Evolutionary conservation across 129 eudicot species (phyloP), one percentile per base, ranked within the genome.

Genomic region (Deinandra increscens): DNA sequence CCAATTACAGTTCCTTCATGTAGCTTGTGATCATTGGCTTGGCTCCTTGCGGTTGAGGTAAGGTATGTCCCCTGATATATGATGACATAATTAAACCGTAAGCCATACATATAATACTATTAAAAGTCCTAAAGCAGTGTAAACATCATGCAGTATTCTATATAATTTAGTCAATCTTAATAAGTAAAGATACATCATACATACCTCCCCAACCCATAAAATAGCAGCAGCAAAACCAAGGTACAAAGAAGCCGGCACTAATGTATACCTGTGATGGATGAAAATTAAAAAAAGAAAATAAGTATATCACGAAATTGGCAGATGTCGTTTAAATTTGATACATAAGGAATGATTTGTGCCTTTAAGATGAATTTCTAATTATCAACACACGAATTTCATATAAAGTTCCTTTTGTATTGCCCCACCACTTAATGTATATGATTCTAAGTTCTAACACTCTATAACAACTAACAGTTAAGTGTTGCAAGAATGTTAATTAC

Each of bases 151-250:
- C 23, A 54, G 41, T 11, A 1, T 12, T 13, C 36, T 15, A 66
- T 75, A 12, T 6, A 54, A 55, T 6, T 38, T 37, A 20, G 26
- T 29, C 39, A 50, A 75, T 75, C 26, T 66, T 37, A 58, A 15
- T 12, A 37, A 46, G 33, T 20, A 60, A 69, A 66, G 54, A 51
- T 42, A 67, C 31, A 7, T 29, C 31, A 7, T 29, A 33, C 62
- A 45, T 55, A 92, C 96, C 96, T 92, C 86, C 49, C 90, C 99
- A 72, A 93, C 99, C 99, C 99, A 93, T 79, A 93, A 87, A 79
- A 93, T 85, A 64, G 97, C 91, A 76, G 99, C 96, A 64, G 85
- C 76, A 79, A 93, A 93, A 54, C 99, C 99, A 43, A 93, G 84
- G 83, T 89, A 93, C 68, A 93, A 66, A 34, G 97, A 93, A 65